Evolutionary conservation across 2,329 filamentous ascomycete genomes (phyloP), one percentile per base, ranked within the genome.

Genomic region (Colletotrichum sp.): DNA sequence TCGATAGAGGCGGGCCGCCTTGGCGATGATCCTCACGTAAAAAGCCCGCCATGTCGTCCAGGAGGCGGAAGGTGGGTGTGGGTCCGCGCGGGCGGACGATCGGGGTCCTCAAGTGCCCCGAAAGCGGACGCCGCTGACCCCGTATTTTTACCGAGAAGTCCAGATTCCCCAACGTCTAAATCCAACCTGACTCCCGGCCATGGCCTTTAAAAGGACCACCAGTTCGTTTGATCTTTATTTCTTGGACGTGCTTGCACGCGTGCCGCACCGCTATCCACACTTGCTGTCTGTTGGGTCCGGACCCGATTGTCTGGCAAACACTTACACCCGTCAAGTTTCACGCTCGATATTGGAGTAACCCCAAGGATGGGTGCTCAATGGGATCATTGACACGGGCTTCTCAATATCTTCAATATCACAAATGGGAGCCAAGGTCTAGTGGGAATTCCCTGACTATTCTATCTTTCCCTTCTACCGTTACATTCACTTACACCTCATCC

Each of bases 71-170:
- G 69, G 57, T 32, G 52, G 49, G 63, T 65, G 57, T 49, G 34
- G 70, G 13, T 22, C 69, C 57, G 25, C 25, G 34, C 29, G 19
- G 29, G 34, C 70, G 73, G 69, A 59, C 52, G 61, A 34, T 76
- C 73, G 73, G 73, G 36, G 57, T 29, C 36, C 67, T 75, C 11
- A 67, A 32, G 69, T 67, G 69, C 52, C 59, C 73, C 73, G 73
- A 73, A 72, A 15, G 64, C 64, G 73, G 73, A 68, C 68, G 55
- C 73, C 73, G 63, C 62, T 59, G 55, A 76, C 69, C 69, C 72
- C 73, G 73, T 69, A 63, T 30, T 59, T 69, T 76, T 71, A 73
- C 70, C 44, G 65, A 64, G 64, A 69, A 36, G 69, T 73, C 73
- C 69, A 67, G 68, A 73, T 52, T 64, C 61, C 72, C 73, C 64